Base-by-base conservation (phyloP, 371 early-diverging fungal species). In the Quaeritorhiza haematococci region DNA sequence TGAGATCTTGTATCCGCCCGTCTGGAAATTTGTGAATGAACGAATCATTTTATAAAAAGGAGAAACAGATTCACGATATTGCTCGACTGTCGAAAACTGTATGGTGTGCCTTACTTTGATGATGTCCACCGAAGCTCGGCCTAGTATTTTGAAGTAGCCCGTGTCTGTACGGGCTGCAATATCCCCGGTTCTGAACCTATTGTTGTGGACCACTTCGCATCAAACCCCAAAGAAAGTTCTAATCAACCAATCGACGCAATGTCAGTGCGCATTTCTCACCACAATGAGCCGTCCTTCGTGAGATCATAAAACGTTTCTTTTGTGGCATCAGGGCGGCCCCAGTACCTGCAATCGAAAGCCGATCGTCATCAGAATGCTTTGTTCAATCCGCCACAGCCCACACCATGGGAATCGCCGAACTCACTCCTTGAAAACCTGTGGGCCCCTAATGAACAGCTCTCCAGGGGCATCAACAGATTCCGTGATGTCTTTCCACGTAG, bases 1-100 rank as follows among this genome's bases (percentile, higher is more conserved):
- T 1, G 87, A 87, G 17, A 93, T 72, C 71, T 92, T 93, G 72
- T 87, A 91, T 15, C 92, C 92, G 47, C 91, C 91, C 15, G 84
- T 80, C 78, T 45, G 27, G 10, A 21, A 27, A n/a, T n/a, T n/a
- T n/a, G n/a, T n/a, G n/a, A n/a, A n/a, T n/a, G n/a, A n/a, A 28
- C 19, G 15, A 29, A 27, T 27, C 32, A 29, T 19, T 10, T n/a
- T 29, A n/a, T 3, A 26, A 53, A n/a, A 15, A 33, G 27, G 26
- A 15, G 33, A 33, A 49, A 32, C 21, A 38, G 26, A 41, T 21
- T 33, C 21, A 34, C n/a, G 47, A 21, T 50, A 63, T 35, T 15
- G 10, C 3, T 46, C n/a, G 6, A 23, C 26, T 21, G 27, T 30
- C 19, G 44, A 19, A 55, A 23, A 10, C 24, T n/a, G 27, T 21